These are phyloP conservation scores for Trichoderma breve DNA, from an alignment of 2,329 filamentous ascomycete genomes.

Conservation along the genomic window DNA sequence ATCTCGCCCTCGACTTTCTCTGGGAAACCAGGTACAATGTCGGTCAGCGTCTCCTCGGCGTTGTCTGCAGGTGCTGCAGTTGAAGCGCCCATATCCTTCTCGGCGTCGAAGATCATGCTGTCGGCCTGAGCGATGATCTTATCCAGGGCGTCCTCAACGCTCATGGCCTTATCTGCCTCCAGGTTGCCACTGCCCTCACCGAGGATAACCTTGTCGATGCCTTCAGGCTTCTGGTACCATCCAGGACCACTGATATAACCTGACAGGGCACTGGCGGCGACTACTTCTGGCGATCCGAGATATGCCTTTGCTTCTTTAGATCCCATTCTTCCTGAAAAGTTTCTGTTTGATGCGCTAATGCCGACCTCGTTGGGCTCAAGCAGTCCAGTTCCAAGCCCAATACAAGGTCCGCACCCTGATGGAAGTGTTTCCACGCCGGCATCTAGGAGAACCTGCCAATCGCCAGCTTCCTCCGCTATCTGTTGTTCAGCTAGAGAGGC, in stretches of 20 bases:
- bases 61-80: not conserved
- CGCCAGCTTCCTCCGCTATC: conserved; percentile 72
- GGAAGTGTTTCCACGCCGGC: conserved; percentile 72
- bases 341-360: conserved; percentile 79
- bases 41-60: conserved; percentile 24
- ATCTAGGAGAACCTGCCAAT: conserved; percentile 61
- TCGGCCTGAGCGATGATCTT: conserved; percentile 62
- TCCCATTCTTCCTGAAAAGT: conserved; percentile 88
- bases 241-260: conserved; percentile 75
- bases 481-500: conserved; percentile 73
- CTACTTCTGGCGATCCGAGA: conserved; percentile 83
- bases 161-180: conserved; percentile 64
- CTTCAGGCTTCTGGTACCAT: conserved; percentile 71
- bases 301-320: conserved; percentile 60
- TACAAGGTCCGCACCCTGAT: conserved; percentile 45
- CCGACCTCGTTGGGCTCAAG: conserved; percentile 63
- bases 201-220: conserved; percentile 63
- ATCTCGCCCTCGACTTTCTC: conserved; percentile 82
- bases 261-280: conserved; percentile 79
- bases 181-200: conserved; percentile 69
- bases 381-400: not conserved
- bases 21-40: conserved; percentile 83
- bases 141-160: conserved; percentile 67
- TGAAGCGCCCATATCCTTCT: not conserved
- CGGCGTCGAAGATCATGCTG: conserved; percentile 23